Conservation (phyloP, 257 asterid species). For the Ballota nigra region DNA sequence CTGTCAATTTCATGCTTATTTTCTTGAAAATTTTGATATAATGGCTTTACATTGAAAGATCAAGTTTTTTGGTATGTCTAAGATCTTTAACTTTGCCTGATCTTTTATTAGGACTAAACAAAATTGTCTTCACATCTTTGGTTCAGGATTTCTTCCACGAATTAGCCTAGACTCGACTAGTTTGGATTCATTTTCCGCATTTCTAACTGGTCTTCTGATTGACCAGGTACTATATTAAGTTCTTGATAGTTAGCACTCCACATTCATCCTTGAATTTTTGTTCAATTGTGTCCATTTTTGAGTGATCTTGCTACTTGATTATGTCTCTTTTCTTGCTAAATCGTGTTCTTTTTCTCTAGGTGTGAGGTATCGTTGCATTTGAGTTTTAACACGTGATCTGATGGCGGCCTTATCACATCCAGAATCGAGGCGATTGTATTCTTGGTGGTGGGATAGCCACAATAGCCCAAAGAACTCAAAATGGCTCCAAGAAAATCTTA, state of each 20-base stretch:
- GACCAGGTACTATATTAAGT: constrained; percentile 22
- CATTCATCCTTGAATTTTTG: background rate
- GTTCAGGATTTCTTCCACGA: constrained; percentile 28
- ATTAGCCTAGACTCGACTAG: constrained; percentile 8
- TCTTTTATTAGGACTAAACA: constrained; percentile 1
- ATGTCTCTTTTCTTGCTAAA: constrained; percentile 7
- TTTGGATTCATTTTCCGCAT: constrained; percentile 10
- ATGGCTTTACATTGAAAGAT: background rate
- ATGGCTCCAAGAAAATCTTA: constrained; percentile 96
- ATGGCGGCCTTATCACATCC: constrained; percentile 64
- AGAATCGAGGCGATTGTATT: constrained; percentile 69
- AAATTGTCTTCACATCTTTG: background rate
- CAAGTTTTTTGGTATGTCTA: background rate
- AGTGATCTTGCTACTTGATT: background rate
- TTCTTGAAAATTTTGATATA: background rate
- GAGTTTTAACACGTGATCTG: constrained; percentile 12
- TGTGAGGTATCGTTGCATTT: background rate
- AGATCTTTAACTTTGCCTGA: background rate
- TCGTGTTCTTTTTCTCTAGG: constrained; percentile 19
- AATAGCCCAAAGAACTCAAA: constrained; percentile 88
- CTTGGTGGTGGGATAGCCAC: constrained; percentile 99
- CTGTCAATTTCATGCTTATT: background rate
- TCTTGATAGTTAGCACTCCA: background rate
- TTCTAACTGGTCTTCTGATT: constrained; percentile 2
- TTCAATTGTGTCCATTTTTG: background rate